Base-by-base conservation (phyloP, 345 rosid genomes). In the Salix arbutifolia region DNA sequence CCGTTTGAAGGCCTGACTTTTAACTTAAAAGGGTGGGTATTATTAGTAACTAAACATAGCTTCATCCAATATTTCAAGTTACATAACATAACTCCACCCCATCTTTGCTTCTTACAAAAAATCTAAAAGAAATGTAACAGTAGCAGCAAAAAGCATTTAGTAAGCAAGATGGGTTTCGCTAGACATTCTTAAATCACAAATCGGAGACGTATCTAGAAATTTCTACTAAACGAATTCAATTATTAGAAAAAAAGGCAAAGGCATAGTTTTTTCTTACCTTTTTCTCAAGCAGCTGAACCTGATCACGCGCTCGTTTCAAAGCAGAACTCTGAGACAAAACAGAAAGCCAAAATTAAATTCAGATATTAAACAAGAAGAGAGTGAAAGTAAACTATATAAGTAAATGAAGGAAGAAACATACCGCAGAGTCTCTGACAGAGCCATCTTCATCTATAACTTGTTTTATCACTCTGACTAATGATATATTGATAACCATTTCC, bases 351-450 rank as follows among this genome's bases (percentile, higher is more conserved):
- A 66, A 65, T 70, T 31, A 13, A 66, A 42, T 10, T 42, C 46
- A 42, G 46, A 74, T 38, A 70, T 72, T 70, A 84, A 50, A 44
- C 52, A 46, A 16, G 17, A 46, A 83, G 50, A 62, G 33, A 65
- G 16, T 67, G 56, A 38, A 77, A 53, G 62, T 10, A 71, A 31
- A 18, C 38, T 28, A 38, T 31, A 21, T 62, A 31, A 72, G 52
- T 26, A 8, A 28, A 71, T 28, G 35, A 40, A 67, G 23, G 5
- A 75, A 74, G 80, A 78, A 82, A 84, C 94, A 77, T 81, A 93
- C 98, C 67, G 98, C 96, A 2, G 98, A 90, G 83, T 95, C 94
- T 83, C 90, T 93, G 72, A 91, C 88, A 65, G 87, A 81, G 65
- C 97, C 98, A 85, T 93, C 92, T 83, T 83, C 92, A 70, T 91